Evolutionary conservation across 148 eudicot species (phyloP).

Genomic region (Amaranthus cruentus): DNA sequence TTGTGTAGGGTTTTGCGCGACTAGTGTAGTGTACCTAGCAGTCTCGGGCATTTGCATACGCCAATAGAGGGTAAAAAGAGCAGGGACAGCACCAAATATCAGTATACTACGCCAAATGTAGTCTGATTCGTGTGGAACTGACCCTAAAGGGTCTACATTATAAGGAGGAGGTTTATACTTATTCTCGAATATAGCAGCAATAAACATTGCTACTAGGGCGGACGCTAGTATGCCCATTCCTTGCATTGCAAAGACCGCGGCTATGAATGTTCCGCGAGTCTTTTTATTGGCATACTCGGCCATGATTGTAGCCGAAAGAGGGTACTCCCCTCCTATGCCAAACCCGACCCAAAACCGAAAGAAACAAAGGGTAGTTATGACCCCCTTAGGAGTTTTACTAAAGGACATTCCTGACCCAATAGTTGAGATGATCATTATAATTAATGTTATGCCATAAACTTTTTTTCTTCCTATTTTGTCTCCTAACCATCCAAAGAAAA

Average conservation of each 20-base stretch:
- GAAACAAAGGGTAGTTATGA: background rate
- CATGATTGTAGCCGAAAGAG: conserved; percentile 18
- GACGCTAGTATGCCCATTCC: conserved; percentile 9
- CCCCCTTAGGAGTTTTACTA: background rate
- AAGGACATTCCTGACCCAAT: too few relatives aligned
- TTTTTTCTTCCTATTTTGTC: too few relatives aligned
- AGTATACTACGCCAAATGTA: conserved; percentile 10
- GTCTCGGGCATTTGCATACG: conserved; percentile 22
- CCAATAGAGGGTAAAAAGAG: conserved; percentile 10
- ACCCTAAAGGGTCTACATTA: background rate
- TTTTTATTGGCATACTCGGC: conserved; percentile 14
- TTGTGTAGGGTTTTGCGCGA: conserved; percentile 9
- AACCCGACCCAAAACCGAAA: background rate
- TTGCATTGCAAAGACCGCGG: conserved; percentile 20
- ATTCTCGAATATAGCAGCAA: conserved; percentile 4
- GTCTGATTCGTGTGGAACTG: conserved; percentile 7
- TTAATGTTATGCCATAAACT: too few relatives aligned
- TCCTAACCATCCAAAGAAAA: too few relatives aligned
- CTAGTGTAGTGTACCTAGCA: conserved; percentile 13
- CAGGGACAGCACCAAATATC: conserved; percentile 13
- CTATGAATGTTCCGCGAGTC: conserved; percentile 14
- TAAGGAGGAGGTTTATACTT: conserved; percentile 4
- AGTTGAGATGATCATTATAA: too few relatives aligned
- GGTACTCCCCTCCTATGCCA: conserved; percentile 2
- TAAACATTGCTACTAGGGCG: conserved; percentile 8